Evolutionary conservation across 176 grass and related monocot genomes (phyloP), one percentile per base, ranked within the genome.

Genomic region (Eleusine coracana): DNA sequence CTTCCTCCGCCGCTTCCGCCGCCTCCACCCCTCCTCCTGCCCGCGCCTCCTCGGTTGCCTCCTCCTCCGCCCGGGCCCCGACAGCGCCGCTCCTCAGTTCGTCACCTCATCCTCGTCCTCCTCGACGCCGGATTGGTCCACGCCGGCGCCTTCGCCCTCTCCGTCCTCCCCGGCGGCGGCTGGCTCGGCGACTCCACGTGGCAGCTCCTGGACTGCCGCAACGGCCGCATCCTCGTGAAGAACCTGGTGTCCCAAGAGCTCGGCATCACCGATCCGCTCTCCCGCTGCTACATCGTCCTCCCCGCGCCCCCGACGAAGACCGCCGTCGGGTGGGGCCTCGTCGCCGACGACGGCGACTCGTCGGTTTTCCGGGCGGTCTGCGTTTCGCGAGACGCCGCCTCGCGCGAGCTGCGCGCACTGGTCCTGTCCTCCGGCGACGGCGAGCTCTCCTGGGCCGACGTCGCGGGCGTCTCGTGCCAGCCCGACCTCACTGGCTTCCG

Each of bases 1-100:
- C 29, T 84, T 88, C 61, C 87, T 88, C 61, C 87, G 81, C 81
- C 87, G 75, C 50, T 88, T 88, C 87, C 87, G 87, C 61, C 81
- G 87, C 81, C 87, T 55, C 51, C 87, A 84, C 66, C 56, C 66
- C 25, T 77, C 48, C 11, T 44, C 66, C 61, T 72, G 87, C 87
- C 60, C 87, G 51, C 21, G 36, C 49, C 70, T 88, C 59, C 75
- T 88, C 69, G 81, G 75, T 29, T 88, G 75, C 76, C 40, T 80
- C 75, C 3, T 72, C 48, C 60, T 68, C 60, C 52, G 6, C 75
- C 20, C 14, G 63, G 36, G 14, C 46, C 14, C 3, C 64, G 51
- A 7, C 80, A 2, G 7, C 72, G 16, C 9, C 23, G 14, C 21
- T 40, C 13, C 23, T 2, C 61, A 1, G 29, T 21, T 3, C 20